Percentiles rank a stretch among this genome's conserved stretches.
phyloP scores from a whole-genome alignment of 2,329 filamentous ascomycete genomes.

The Sporothrix euskadiensis region DNA sequence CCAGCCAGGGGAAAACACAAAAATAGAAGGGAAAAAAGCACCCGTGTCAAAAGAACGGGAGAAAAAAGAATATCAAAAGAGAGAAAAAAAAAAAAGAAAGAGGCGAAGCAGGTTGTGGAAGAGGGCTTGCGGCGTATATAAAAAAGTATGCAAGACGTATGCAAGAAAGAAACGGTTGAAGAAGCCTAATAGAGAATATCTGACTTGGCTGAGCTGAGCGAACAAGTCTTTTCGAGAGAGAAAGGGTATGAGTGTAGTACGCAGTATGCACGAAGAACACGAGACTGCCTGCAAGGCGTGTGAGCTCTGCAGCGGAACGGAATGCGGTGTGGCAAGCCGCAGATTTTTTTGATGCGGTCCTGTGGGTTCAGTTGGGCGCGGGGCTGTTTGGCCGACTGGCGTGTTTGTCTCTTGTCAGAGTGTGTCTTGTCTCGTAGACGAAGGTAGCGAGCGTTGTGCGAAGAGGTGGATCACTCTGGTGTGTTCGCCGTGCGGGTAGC shows the following conservation, averaged over 20 bases:
- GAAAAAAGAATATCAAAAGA: neutral
- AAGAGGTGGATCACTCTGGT: neutral
- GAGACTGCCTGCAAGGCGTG: slow-evolving; percentile 12
- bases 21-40: neutral
- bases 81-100: neutral
- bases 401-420: slow-evolving; percentile 9
- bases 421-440: neutral
- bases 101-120: neutral
- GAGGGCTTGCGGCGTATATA: slow-evolving; percentile 10
- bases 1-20: slow-evolving; percentile 4
- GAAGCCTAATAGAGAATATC: neutral
- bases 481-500: neutral
- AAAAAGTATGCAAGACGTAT: neutral
- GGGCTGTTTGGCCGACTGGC: slow-evolving; percentile 10
- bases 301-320: slow-evolving; percentile 6
- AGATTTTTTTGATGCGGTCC: slow-evolving; percentile 18
- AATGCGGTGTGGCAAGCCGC: slow-evolving; percentile 26
- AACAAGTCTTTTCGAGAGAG: neutral
- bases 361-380: slow-evolving; percentile 18
- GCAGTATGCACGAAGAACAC: slow-evolving; percentile 5
- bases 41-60: neutral
- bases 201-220: neutral
- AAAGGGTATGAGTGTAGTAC: neutral
- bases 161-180: slow-evolving; percentile 6
- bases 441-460: neutral